Conservation (phyloP, 1,284 basidiomycete species). For the Mycosarcoma maydis region DNA sequence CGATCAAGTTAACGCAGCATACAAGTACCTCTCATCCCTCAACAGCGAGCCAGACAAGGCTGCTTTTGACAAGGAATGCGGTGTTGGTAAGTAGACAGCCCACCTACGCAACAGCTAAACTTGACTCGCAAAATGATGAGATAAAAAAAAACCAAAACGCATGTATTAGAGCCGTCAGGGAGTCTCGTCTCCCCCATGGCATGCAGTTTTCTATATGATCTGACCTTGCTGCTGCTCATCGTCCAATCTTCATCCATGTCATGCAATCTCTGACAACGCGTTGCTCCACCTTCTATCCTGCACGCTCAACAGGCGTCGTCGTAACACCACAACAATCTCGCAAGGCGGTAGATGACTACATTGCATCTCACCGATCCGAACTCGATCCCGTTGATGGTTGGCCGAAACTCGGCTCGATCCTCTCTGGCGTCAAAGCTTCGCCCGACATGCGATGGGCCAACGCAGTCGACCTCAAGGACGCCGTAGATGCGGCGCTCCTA, state of each 20-base stretch:
- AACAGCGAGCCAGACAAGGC: slow-evolving; percentile 74
- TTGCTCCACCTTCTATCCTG: background rate
- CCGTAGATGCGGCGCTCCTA: slow-evolving; percentile 81
- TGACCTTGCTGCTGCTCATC: slow-evolving; percentile 27
- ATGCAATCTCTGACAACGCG: too few relatives aligned
- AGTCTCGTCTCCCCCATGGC: slow-evolving; percentile 44
- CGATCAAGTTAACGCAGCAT: slow-evolving; percentile 80
- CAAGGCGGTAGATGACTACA: slow-evolving; percentile 74
- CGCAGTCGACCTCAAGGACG: slow-evolving; percentile 86
- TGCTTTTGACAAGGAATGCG: slow-evolving; percentile 83
- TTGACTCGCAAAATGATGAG: slow-evolving; percentile 46
- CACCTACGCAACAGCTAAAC: slow-evolving; percentile 8
- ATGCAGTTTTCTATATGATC: slow-evolving; percentile 41
- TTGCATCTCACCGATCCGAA: slow-evolving; percentile 68
- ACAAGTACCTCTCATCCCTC: slow-evolving; percentile 78
- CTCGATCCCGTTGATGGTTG: slow-evolving; percentile 68
- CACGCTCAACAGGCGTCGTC: slow-evolving; percentile 75
- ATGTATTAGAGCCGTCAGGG: slow-evolving; percentile 60
- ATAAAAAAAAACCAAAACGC: slow-evolving; percentile 55
- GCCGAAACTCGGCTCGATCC: slow-evolving; percentile 59
- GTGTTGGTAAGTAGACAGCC: slow-evolving; percentile 77
- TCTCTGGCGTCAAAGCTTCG: slow-evolving; percentile 56
- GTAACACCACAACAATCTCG: slow-evolving; percentile 79
- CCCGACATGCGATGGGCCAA: slow-evolving; percentile 79
- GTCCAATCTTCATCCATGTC: background rate